These are phyloP conservation scores for Pyronema omphalodes DNA, from an alignment of 495 filamentous ascomycete species.

Conservation along the genomic window DNA sequence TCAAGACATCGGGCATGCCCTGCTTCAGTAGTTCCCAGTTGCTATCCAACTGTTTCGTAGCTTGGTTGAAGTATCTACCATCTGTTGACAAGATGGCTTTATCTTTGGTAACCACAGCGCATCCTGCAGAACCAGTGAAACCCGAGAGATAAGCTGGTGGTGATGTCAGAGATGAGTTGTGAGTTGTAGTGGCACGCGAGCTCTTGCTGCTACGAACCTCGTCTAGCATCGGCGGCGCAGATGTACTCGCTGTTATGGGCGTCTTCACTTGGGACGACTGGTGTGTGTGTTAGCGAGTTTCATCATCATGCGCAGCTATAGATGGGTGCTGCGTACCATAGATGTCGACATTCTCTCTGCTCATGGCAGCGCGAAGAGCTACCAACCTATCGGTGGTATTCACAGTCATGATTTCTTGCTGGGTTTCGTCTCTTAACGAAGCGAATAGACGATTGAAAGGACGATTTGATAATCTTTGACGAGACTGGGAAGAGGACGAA, in stretches of 20 bases:
- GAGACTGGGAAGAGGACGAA: no score
- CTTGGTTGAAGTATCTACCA: conserved; percentile 97
- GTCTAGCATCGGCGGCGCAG: conserved; percentile 75
- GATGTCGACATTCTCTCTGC: conserved; percentile 54
- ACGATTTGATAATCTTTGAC: no score
- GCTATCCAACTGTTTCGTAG: conserved; percentile 70
- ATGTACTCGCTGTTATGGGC: conserved; percentile 97
- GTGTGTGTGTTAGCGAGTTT: background rate
- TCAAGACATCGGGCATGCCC: conserved; percentile 80
- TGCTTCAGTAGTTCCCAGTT: conserved; percentile 92
- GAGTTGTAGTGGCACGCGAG: conserved; percentile 9
- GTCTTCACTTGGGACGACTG: conserved; percentile 95
- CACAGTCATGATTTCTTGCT: conserved; percentile 55
- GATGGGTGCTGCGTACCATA: conserved; percentile 49
- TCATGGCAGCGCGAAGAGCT: conserved; percentile 72
- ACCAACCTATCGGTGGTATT: conserved; percentile 62
- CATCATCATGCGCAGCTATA: conserved; percentile 10
- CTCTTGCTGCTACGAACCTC: conserved; percentile 34
- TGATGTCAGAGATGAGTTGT: conserved; percentile 14
- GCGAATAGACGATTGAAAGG: conserved; percentile 11
- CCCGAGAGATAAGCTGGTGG: conserved; percentile 44
- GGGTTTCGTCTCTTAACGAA: conserved; percentile 23
- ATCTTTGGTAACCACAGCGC: conserved; percentile 66
- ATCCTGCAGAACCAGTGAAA: conserved; percentile 90
- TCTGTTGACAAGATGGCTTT: conserved; percentile 89